A percentile compares a stretch with the other conserved stretches of the same genome.
Conservation (phyloP, 1,139 yeast genomes). For the Nakaseomyces nivariensis region DNA sequence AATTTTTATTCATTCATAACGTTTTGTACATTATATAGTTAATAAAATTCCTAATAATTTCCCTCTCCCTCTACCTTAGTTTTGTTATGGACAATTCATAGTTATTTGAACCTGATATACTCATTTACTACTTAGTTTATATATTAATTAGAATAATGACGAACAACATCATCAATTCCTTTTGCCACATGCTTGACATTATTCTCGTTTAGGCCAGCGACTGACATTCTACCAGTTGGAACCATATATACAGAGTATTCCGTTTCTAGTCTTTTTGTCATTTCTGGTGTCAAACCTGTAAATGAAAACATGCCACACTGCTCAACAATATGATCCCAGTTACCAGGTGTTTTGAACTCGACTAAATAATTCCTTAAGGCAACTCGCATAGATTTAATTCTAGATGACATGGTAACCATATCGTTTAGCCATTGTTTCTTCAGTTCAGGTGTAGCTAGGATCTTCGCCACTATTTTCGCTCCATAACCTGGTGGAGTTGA, state of each 20-base stretch:
- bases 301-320: conserved; percentile 97
- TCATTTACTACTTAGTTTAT: no score
- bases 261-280: conserved; percentile 69
- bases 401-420: conserved; percentile 76
- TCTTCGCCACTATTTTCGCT: conserved; percentile 78
- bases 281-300: conserved; percentile 73
- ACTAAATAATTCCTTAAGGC: conserved; percentile 53
- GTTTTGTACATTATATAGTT: no score
- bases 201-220: conserved; percentile 80
- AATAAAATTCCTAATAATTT: no score
- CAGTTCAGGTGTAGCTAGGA: conserved; percentile 56
- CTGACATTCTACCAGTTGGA: conserved; percentile 82
- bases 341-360: conserved; percentile 67
- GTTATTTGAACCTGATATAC: no score
- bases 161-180: conserved; percentile 67
- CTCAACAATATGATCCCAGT: conserved; percentile 85
- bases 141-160: background rate
- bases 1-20: no score
- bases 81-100: no score
- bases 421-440: conserved; percentile 78
- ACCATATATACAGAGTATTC: conserved; percentile 74
- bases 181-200: conserved; percentile 75
- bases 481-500: conserved; percentile 97
- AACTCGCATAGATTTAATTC: conserved; percentile 71
- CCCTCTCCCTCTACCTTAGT: no score